These are phyloP conservation scores for Acanthamoeba royreba DNA, from an alignment of 208 protist genomes.

Conservation along the genomic window DNA sequence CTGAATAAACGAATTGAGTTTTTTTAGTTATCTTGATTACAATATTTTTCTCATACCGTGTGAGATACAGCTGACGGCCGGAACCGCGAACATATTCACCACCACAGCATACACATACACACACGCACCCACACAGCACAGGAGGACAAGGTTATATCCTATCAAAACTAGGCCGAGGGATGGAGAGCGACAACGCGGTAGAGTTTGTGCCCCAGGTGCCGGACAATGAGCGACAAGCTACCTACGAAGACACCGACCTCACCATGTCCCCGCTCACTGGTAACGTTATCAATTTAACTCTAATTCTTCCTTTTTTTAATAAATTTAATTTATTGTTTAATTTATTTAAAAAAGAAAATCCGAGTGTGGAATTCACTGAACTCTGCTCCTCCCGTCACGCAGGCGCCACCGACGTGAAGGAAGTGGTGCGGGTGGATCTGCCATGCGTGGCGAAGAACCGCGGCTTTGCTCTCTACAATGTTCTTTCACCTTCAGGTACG, in stretches of 20 bases:
- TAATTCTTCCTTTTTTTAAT: neutral
- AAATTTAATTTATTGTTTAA: neutral
- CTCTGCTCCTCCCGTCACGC: neutral
- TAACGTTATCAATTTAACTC: neutral
- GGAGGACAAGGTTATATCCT: too few relatives aligned
- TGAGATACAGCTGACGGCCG: too few relatives aligned
- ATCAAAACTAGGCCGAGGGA: too few relatives aligned
- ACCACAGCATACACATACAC: too few relatives aligned
- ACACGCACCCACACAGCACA: too few relatives aligned
- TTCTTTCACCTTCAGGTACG: neutral
- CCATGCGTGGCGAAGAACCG: neutral
- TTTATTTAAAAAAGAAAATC: neutral
- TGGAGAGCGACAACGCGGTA: too few relatives aligned
- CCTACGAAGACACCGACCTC: conserved; percentile 24
- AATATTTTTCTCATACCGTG: too few relatives aligned
- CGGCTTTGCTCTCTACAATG: conserved; percentile 14
- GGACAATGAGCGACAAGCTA: neutral
- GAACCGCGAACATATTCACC: too few relatives aligned
- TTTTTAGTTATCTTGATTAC: too few relatives aligned
- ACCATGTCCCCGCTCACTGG: neutral
- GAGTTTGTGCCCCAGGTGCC: neutral
- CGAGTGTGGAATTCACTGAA: neutral
- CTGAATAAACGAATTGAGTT: too few relatives aligned
- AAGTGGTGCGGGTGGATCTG: neutral
- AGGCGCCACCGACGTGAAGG: neutral